Evolutionary conservation across 2,329 filamentous ascomycete genomes (phyloP).

Genomic region (Pseudovirgaria hyperparasitica): DNA sequence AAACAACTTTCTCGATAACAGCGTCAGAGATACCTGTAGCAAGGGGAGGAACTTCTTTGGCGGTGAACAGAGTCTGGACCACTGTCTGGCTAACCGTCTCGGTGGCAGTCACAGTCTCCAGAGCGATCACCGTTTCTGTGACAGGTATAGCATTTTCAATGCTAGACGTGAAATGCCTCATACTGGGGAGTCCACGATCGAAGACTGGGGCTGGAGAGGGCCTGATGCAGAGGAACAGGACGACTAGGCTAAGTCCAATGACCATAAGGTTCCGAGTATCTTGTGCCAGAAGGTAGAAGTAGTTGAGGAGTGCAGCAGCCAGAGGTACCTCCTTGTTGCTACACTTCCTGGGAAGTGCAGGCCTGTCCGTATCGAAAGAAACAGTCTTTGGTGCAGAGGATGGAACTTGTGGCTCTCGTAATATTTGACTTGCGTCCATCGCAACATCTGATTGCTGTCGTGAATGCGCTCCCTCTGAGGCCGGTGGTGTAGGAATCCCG

Average conservation of each 20-base stretch:
- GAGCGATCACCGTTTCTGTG: too few relatives aligned
- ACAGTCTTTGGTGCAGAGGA: background rate
- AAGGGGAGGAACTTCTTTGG: too few relatives aligned
- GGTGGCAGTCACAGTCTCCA: too few relatives aligned
- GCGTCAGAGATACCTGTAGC: too few relatives aligned
- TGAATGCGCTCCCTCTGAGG: slow-evolving; percentile 18
- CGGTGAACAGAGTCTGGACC: too few relatives aligned
- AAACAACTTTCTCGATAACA: too few relatives aligned
- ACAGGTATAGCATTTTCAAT: too few relatives aligned
- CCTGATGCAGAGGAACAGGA: slow-evolving; percentile 29
- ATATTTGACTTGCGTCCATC: slow-evolving; percentile 4
- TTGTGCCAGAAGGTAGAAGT: slow-evolving; percentile 36
- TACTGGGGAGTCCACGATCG: too few relatives aligned
- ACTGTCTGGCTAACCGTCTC: too few relatives aligned
- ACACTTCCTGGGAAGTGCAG: slow-evolving; percentile 6
- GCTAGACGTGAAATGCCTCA: too few relatives aligned
- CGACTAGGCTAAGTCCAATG: slow-evolving; percentile 29
- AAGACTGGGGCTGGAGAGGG: too few relatives aligned
- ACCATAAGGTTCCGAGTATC: slow-evolving; percentile 43
- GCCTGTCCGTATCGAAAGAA: slow-evolving; percentile 4
- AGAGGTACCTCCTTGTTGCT: slow-evolving; percentile 34
- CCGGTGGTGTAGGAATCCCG: slow-evolving; percentile 17
- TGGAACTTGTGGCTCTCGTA: slow-evolving; percentile 3
- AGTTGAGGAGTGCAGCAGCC: slow-evolving; percentile 39
- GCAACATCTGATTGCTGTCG: slow-evolving; percentile 16